Conservation (phyloP, 305 asterid species). For the Plantago lanceolata region DNA sequence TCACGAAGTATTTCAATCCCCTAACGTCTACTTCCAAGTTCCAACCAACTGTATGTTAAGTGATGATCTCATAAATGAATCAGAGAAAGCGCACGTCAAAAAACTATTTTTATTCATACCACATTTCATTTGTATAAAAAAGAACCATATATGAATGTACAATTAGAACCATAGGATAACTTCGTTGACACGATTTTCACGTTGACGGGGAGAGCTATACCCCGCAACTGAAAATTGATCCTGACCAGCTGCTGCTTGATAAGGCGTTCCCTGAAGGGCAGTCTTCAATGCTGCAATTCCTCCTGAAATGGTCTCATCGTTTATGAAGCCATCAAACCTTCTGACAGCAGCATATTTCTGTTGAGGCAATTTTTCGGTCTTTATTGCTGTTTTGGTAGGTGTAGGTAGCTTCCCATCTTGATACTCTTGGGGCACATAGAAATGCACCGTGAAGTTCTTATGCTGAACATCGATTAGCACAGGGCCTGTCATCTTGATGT, state of each 20-base stretch:
- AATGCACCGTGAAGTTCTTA: neutral
- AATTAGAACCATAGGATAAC: constrained; percentile 27
- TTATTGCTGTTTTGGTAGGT: neutral
- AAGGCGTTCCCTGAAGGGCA: constrained; percentile 15
- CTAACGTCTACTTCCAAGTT: too few relatives aligned
- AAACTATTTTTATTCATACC: too few relatives aligned
- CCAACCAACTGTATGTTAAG: too few relatives aligned
- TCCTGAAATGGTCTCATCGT: neutral
- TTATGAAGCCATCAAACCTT: constrained; percentile 17
- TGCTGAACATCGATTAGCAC: constrained; percentile 17
- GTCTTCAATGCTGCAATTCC: constrained; percentile 1
- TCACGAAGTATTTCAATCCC: too few relatives aligned
- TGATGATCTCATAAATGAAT: too few relatives aligned
- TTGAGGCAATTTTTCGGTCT: constrained; percentile 16
- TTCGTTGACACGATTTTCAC: constrained; percentile 16
- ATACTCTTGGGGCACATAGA: constrained; percentile 18
- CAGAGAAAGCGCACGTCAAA: too few relatives aligned
- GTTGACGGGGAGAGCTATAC: constrained; percentile 17
- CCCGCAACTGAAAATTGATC: constrained; percentile 3
- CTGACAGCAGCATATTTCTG: constrained; percentile 21
- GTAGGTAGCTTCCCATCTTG: neutral
- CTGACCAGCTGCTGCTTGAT: neutral
- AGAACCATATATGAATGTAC: neutral
- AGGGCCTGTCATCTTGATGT: constrained; percentile 17
- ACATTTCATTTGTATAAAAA: too few relatives aligned